Evolutionary conservation across 371 early-diverging fungal species (phyloP).

Genomic region (Chytridium lagenaria): DNA sequence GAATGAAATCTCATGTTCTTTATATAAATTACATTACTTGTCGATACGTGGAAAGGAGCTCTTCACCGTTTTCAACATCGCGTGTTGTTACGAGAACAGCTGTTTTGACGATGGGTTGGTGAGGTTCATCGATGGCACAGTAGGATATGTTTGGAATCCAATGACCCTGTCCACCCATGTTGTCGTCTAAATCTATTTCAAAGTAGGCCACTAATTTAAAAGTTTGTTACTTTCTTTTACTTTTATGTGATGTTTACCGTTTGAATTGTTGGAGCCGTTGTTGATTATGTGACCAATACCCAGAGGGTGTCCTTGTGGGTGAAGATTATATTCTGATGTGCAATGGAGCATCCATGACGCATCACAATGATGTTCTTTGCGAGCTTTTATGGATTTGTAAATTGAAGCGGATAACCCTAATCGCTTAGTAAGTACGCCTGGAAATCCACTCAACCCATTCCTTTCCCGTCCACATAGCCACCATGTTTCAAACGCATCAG

Average conservation of each 20-base stretch:
- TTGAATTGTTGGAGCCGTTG: background rate
- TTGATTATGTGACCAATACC: background rate
- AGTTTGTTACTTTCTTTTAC: background rate
- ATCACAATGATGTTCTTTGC: background rate
- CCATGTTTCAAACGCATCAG: background rate
- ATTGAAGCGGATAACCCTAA: background rate
- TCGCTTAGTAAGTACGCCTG: background rate
- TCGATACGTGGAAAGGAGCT: background rate
- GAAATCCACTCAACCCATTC: background rate
- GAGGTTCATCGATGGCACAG: background rate
- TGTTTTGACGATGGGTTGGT: background rate
- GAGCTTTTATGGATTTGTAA: background rate
- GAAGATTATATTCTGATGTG: background rate
- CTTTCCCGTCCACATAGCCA: conserved; percentile 4
- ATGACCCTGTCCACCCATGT: too few species aligned
- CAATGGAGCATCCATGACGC: conserved; percentile 1
- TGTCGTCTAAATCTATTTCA: background rate
- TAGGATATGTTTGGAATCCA: background rate
- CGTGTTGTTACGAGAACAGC: background rate
- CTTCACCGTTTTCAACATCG: background rate
- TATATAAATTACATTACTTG: background rate
- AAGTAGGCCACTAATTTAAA: background rate
- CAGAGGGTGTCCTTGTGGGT: background rate
- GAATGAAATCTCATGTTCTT: too few species aligned
- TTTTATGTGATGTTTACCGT: too few species aligned